phyloP scores from a whole-genome alignment of 345 rosid genomes.

The Leavenworthia alabamica region DNA sequence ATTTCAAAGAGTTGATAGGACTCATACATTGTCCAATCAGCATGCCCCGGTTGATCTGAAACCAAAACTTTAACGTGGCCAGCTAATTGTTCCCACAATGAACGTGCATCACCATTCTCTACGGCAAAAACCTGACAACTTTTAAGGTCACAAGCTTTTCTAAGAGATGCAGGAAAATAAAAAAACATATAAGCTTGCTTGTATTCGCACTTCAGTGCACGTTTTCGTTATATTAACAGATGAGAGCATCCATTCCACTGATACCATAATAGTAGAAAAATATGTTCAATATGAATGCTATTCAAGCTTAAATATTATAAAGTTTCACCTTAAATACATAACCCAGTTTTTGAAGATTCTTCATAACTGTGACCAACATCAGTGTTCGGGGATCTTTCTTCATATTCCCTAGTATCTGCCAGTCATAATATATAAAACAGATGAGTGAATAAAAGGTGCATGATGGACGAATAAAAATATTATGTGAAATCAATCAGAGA shows the following conservation, averaged over 20 bases:
- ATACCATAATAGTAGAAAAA: not conserved
- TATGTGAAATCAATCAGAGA: not conserved
- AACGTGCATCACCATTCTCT: slow-evolving; percentile 47
- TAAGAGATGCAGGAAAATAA: slow-evolving; percentile 11
- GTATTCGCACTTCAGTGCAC: slow-evolving; percentile 6
- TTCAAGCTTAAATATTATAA: slow-evolving; percentile 5
- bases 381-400: slow-evolving; percentile 59
- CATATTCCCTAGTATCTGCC: slow-evolving; percentile 78
- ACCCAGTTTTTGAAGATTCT: slow-evolving; percentile 78
- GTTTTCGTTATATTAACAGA: slow-evolving; percentile 2
- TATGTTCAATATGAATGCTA: slow-evolving; percentile 2
- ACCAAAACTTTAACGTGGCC: slow-evolving; percentile 46
- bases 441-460: not conserved
- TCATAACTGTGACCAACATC: slow-evolving; percentile 68
- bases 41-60: slow-evolving; percentile 39
- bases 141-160: slow-evolving; percentile 34
- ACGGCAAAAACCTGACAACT: slow-evolving; percentile 63
- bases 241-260: slow-evolving; percentile 14
- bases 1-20: slow-evolving; percentile 1
- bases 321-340: slow-evolving; percentile 63
- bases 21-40: slow-evolving; percentile 89
- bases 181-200: slow-evolving; percentile 12
- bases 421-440: slow-evolving; percentile 20
- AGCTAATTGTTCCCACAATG: slow-evolving; percentile 62
- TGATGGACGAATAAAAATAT: not conserved